Evolutionary conservation across 129 eudicot genomes (phyloP), one percentile per base, ranked within the genome.

Genomic region (Saposhnikovia divaricata): DNA sequence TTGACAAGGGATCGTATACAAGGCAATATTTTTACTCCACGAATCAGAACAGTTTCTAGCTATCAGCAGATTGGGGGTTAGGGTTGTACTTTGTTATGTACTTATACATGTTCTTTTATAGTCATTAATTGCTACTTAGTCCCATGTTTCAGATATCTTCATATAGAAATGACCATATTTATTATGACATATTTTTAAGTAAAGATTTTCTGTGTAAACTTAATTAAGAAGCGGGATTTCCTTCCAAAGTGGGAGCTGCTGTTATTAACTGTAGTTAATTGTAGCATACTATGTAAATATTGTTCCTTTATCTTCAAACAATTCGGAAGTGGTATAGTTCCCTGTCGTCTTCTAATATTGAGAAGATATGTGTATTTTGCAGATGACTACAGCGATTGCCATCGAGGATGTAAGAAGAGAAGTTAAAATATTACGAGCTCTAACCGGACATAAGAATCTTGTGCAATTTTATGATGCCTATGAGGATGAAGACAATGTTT

Each of bases 341-440:
- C 27, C 48, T 77, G 23, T 28, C 53, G 78, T 61, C 39, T 83
- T 68, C 80, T 83, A 47, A 77, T 77, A 19, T 40, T 51, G 37
- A 69, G 25, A 73, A 18, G 50, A 51, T 31, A 38, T 50, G 38
- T 50, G 38, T 8, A 78, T 79, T 81, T 82, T 85, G 84, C 94
- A 96, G 99, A 90, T 96, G 99, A 90, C 95, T 40, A 96, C 99
- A 0, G 90, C 93, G 79, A 96, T 96, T 82, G 97, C 99, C 66
- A 90, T 96, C 77, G 99, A 96, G 78, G 98, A 92, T 82, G 98
- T 89, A 40, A 89, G 98, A 82, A 88, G 99, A 87, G 98, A 96
- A 89, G 97, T 92, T 82, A 92, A 92, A 81, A 96, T 96, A 72
- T 77, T 92, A 81, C 88, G 89, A 85, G 97, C 98, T 34, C 79